Evolutionary conservation across 2,329 filamentous ascomycete genomes (phyloP), one percentile per base, ranked within the genome.

Genomic region (Albophoma yamanashiensis): DNA sequence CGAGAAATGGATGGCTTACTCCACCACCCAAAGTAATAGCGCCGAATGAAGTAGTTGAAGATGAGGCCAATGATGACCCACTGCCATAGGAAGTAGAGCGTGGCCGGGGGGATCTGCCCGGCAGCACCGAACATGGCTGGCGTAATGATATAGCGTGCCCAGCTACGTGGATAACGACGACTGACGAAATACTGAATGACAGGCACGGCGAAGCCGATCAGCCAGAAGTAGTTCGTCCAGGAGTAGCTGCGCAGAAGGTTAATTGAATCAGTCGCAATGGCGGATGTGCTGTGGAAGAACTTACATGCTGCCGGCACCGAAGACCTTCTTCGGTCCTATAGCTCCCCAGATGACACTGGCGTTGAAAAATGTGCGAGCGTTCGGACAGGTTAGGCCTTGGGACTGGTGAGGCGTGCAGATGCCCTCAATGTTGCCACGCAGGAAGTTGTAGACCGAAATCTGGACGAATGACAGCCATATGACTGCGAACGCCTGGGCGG

Each of bases 341-440:
- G 83, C 75, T 61, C 84, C 84, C 84, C 83, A 85, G 58, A 85
- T 79, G 3, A 85, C 76, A n/a, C 80, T 82, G 27, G 79, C 80
- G 27, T 82, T 84, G 73, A 82, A 86, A 68, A 85, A 86, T 0
- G 84, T 82, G 27, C 78, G 78, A 15, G 80, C 80, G 40, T 77
- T 76, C 5, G 84, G 83, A 66, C 83, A 86, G 27, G 74, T 82
- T 64, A 84, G 80, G 58, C 79, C 77, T 64, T 79, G 77, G 1
- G 67, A 47, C 63, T 84, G 81, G 0, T 75, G 43, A 0, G 67
- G 59, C 1, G 74, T 76, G 71, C 84, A 87, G 36, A 87, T 76
- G 3, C 75, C 75, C 1, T 76, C 64, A 62, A 87, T 84, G 58
- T 80, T 75, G 20, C 64, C 74, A 53, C 75, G 74, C 57, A 74